Base-by-base conservation (phyloP, 441 rosid species). In the Euphorbia celastroides region DNA sequence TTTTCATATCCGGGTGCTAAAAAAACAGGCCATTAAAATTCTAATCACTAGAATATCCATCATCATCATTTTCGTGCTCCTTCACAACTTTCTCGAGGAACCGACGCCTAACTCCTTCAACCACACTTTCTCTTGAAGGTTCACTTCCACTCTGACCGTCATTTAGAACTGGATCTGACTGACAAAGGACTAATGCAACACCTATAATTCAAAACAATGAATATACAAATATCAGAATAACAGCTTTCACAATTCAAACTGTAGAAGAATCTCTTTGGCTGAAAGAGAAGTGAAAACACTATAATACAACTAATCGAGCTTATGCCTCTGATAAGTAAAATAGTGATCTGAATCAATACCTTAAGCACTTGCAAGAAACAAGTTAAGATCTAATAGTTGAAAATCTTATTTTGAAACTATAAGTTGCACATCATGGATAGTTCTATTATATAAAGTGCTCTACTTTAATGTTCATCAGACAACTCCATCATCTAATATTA, bases 151-250 rank as follows among this genome's bases (percentile, higher is more conserved):
- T 66, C 75, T 88, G 94, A 50, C 98, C 97, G 75, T 95, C 96
- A 64, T 88, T 87, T 66, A 95, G 87, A 22, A 92, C 98, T 14
- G 98, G 93, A 74, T 90, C 96, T 31, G 96, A 92, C 34, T 88
- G 89, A 75, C 99, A 95, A 11, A 92, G 90, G 72, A 88, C 90
- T 70, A 95, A 71, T 6, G 99, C 97, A 66, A 95, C 96, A 80
- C 99, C 99, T 90, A 72, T 54, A 64, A 62, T 48, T 75, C 10
- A 38, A 27, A 32, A 66, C 46, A 48, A 27, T 11, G 34, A 27
- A 67, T 16, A 17, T 14, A 4, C 3, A 27, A 7, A 8, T 31
- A 31, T 69, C 10, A 68, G 32, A 56, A 55, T 22, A 12, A 25
- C 62, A 32, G 32, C 6, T 31, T 36, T 14, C 22, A 13, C 36